Conservation (phyloP, 2,329 filamentous ascomycete species). For the Exophiala sp. region DNA sequence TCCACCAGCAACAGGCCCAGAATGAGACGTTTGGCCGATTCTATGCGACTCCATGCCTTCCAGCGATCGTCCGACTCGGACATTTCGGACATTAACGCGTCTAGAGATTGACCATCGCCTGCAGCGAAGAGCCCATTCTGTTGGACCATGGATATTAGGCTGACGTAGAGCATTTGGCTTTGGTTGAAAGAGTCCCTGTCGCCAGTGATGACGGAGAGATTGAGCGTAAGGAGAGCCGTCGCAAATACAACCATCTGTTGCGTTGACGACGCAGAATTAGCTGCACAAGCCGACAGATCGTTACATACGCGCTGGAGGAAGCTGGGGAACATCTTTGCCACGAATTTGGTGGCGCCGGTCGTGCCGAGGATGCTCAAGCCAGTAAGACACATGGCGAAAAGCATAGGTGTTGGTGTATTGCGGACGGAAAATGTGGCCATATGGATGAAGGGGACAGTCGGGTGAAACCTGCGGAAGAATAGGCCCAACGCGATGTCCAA, state of each 20-base stretch:
- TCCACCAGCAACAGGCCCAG: slow-evolving; percentile 46
- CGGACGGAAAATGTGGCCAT: slow-evolving; percentile 52
- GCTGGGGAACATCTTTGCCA: slow-evolving; percentile 44
- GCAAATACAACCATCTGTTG: slow-evolving; percentile 47
- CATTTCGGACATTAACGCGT: slow-evolving; percentile 43
- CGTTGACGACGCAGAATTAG: slow-evolving; percentile 38
- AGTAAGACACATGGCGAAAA: slow-evolving; percentile 53
- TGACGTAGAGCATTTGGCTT: slow-evolving; percentile 51
- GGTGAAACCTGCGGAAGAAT: slow-evolving; percentile 54
- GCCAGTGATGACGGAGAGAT: slow-evolving; percentile 49
- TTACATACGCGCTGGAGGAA: slow-evolving; percentile 40
- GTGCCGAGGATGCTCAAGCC: slow-evolving; percentile 52
- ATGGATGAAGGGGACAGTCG: slow-evolving; percentile 52
- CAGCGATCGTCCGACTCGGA: slow-evolving; percentile 46
- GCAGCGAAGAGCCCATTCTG: slow-evolving; percentile 50
- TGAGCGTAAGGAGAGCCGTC: slow-evolving; percentile 47
- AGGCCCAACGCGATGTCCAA: slow-evolving; percentile 54
- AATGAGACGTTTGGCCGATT: slow-evolving; percentile 52
- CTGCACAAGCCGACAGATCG: slow-evolving; percentile 43
- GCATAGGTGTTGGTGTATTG: slow-evolving; percentile 44
- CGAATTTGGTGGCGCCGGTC: slow-evolving; percentile 50
- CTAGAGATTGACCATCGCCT: slow-evolving; percentile 43
- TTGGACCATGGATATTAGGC: slow-evolving; percentile 48
- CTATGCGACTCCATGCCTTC: slow-evolving; percentile 53
- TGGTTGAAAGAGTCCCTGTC: slow-evolving; percentile 46